Percentiles rank a stretch among this genome's conserved stretches.
Conservation (phyloP, 1,284 basidiomycete genomes). For the Moesziomyces sp. region DNA sequence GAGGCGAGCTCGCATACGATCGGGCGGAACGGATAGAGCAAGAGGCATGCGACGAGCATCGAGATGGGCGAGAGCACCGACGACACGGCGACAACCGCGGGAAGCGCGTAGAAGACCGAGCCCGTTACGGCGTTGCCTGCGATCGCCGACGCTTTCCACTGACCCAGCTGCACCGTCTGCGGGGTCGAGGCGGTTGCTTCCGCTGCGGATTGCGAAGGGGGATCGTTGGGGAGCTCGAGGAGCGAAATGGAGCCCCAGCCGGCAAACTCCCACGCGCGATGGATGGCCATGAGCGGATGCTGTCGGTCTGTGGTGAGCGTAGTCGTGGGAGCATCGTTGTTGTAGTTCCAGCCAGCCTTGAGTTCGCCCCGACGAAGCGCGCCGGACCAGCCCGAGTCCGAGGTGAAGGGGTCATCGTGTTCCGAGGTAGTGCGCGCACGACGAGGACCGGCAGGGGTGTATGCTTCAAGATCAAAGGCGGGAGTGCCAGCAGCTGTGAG, state of each 20-base stretch:
- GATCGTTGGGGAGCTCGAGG: conserved; percentile 40
- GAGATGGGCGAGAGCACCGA: conserved; percentile 52
- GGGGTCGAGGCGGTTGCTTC: no score
- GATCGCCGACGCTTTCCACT: conserved; percentile 51
- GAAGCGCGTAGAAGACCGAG: conserved; percentile 56
- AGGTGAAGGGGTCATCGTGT: conserved; percentile 10
- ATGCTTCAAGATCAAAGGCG: conserved; percentile 33
- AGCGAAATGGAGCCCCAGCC: conserved; percentile 59
- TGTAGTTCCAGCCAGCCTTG: conserved; percentile 12
- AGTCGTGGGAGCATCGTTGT: conserved; percentile 12
- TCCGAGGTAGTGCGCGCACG: background rate
- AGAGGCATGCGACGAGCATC: conserved; percentile 49
- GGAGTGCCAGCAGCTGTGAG: conserved; percentile 14
- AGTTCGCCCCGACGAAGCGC: conserved; percentile 33
- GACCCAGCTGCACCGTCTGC: conserved; percentile 24
- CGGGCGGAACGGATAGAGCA: conserved; percentile 54
- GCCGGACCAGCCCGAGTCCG: conserved; percentile 20
- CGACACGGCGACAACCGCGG: conserved; percentile 50
- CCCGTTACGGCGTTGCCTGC: conserved; percentile 59
- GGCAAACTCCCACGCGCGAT: conserved; percentile 54
- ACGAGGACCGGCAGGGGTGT: conserved; percentile 1
- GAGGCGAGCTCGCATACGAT: conserved; percentile 54
- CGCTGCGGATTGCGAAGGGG: background rate
- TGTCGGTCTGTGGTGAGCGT: conserved; percentile 31
- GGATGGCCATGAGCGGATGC: conserved; percentile 44